Conservation (phyloP, 2,329 filamentous ascomycete species). For the Fusarium veterinarium region DNA sequence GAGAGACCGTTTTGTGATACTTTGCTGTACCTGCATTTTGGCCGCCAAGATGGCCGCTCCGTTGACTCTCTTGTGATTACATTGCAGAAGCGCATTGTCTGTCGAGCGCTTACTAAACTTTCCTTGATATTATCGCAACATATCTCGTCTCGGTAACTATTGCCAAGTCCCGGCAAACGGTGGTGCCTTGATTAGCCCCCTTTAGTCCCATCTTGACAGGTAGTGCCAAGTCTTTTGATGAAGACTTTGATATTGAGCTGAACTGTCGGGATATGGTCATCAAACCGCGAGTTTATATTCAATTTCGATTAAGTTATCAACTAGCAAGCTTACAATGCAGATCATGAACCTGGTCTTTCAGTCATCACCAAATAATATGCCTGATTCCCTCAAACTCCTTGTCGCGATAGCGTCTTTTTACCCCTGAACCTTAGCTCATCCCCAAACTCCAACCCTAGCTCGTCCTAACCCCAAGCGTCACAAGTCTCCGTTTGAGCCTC, state of each 20-base stretch:
- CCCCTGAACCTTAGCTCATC: slow-evolving; percentile 25
- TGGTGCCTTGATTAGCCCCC: slow-evolving; percentile 18
- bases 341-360: slow-evolving; percentile 8
- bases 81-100: background rate
- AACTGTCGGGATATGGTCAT: background rate
- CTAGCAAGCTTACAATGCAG: background rate
- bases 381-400: background rate
- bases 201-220: slow-evolving; percentile 6
- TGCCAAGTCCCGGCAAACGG: slow-evolving; percentile 19
- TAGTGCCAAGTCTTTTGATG: background rate
- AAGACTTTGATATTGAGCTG: slow-evolving; percentile 4
- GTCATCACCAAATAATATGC: background rate
- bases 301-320: slow-evolving; percentile 8
- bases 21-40: background rate
- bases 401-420: slow-evolving; percentile 21
- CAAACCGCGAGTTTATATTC: background rate
- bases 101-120: slow-evolving; percentile 27
- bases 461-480: slow-evolving; percentile 38
- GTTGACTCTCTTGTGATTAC: slow-evolving; percentile 1
- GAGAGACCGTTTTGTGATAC: background rate
- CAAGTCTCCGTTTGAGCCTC: slow-evolving; percentile 45
- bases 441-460: slow-evolving; percentile 31
- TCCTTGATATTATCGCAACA: background rate
- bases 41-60: slow-evolving; percentile 1
- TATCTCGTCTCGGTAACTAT: background rate